Evolutionary conservation across 148 eudicot species (phyloP), one percentile per base, ranked within the genome.

Genomic region (Oxyria digyna): DNA sequence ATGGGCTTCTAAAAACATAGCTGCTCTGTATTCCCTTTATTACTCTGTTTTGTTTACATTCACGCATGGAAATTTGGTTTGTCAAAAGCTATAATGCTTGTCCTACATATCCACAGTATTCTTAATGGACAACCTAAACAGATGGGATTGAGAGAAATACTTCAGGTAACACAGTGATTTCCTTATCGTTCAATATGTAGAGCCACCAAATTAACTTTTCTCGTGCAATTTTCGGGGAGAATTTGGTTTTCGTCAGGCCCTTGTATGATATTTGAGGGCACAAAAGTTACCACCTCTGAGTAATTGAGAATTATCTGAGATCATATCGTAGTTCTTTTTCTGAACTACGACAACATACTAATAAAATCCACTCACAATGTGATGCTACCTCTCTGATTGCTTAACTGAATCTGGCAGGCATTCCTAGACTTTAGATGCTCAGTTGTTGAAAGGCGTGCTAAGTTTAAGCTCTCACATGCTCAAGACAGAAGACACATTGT

Each of bases 81-180:
- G 42, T n/a, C 37, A 11, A 38, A 64, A n/a, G 2, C n/a, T 8
- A 0, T 37, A 24, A 41, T 23, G 18, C 1, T 37, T 21, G 15
- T 75, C 59, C 42, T 40, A 42, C 67, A 42, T 49, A 42, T 79
- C 65, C 23, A 45, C 85, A 94, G 98, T 75, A 90, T 94, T 77
- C 89, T 94, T 31, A 75, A 94, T 73, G 97, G 97, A 35, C 89
- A 84, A 77, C 98, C 98, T 1, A 83, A 90, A 43, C 84, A 33
- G 77, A 90, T 94, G 97, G 97, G 98, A 42, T 77, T 94, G 81
- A 94, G 85, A 76, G 89, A 90, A 69, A 64, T 90, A 76, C 96
- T 94, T 72, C 86, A 89, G 89, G 98, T 89, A 76, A 35, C 35
- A 35, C 15, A 23, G 15, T 20, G 11, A 37, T 66, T 15, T 26